Conservation (phyloP, 2,329 filamentous ascomycete genomes). For the Alternaria tenuissima region DNA sequence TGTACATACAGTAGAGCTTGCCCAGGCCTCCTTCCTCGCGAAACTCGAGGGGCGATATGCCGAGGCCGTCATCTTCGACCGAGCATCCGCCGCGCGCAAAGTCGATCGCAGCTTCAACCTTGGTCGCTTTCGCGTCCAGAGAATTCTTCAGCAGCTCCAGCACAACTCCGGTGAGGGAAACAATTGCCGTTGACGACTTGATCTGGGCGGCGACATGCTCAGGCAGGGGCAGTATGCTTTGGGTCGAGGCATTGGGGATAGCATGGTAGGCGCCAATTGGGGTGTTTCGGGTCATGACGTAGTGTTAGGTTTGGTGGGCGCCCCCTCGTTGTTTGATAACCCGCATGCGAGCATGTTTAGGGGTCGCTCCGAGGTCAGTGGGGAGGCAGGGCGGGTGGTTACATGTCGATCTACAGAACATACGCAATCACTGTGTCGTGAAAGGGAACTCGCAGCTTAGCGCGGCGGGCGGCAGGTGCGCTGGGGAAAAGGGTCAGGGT, state of each 20-base stretch:
- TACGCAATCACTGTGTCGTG: slow-evolving; percentile 13
- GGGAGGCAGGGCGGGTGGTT: slow-evolving; percentile 3
- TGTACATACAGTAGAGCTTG: slow-evolving; percentile 71
- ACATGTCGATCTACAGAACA: slow-evolving; percentile 17
- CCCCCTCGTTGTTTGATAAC: slow-evolving; percentile 8
- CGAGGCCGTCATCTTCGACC: slow-evolving; percentile 84
- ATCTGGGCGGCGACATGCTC: slow-evolving; percentile 77
- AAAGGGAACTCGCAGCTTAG: slow-evolving; percentile 8
- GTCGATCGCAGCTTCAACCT: slow-evolving; percentile 75
- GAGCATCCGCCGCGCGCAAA: slow-evolving; percentile 77
- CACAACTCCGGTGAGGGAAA: slow-evolving; percentile 74
- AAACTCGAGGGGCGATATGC: slow-evolving; percentile 80
- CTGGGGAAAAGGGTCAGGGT: slow-evolving; percentile 30
- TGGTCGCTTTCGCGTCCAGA: slow-evolving; percentile 78
- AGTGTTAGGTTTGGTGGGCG: slow-evolving; percentile 8
- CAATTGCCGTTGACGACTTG: slow-evolving; percentile 83
- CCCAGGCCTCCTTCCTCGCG: slow-evolving; percentile 72
- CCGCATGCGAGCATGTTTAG: slow-evolving; percentile 18
- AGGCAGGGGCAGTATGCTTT: slow-evolving; percentile 71
- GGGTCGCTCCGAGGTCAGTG: slow-evolving; percentile 3
- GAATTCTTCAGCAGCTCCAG: slow-evolving; percentile 81
- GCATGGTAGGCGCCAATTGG: slow-evolving; percentile 2
- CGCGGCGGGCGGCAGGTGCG: slow-evolving; percentile 14
- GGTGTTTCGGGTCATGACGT: slow-evolving; percentile 24
- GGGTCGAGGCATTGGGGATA: neutral